Base-by-base conservation (phyloP, 805 yeast species). In the Barnettozyma californica region DNA sequence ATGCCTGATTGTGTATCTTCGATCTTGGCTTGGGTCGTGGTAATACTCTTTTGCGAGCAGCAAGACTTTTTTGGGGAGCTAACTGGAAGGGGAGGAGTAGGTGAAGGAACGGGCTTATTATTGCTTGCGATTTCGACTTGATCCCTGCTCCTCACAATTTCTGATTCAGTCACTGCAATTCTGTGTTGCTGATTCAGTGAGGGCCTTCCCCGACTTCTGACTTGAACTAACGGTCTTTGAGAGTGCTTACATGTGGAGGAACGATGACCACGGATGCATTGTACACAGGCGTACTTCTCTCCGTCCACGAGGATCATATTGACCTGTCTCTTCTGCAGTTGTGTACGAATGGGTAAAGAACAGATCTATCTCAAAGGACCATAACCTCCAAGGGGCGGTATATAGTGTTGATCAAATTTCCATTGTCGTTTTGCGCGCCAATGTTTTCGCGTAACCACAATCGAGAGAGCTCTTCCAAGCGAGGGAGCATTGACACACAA, bases 191-290 rank as follows among this genome's bases (percentile, higher is more conserved):
- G 77, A 41, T 73, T 78, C 11, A 77, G 71, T 33, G 76, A 69
- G 0, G 95, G 95, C 25, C 96, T 65, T 4, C 95, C 96, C 43
- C 90, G 75, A 21, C 84, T 75, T 21, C 95, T 71, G 11, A 87
- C 95, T 57, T 83, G 84, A 6, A 87, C 78, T 40, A 87, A 69
- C 0, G 94, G 89, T 36, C 96, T 69, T 42, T 74, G 68, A 36
- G 81, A 78, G 64, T 87, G 96, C 48, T 80, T 79, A 62, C 96
- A 87, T 47, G 83, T 77, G 3, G 89, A 79, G 0, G 94, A 83
- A 21, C 96, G 68, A 59, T 87, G 96, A 20, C 96, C 96, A 29
- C 95, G 69, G 25, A 87, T 85, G 59, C 96, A 87, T 64, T 81
- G 84, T 45, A 78, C 75, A 62, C 92, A 85, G 9, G 91, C 82